Evolutionary conservation across 495 filamentous ascomycete genomes (phyloP).

Genomic region (Xylaria nigripes): DNA sequence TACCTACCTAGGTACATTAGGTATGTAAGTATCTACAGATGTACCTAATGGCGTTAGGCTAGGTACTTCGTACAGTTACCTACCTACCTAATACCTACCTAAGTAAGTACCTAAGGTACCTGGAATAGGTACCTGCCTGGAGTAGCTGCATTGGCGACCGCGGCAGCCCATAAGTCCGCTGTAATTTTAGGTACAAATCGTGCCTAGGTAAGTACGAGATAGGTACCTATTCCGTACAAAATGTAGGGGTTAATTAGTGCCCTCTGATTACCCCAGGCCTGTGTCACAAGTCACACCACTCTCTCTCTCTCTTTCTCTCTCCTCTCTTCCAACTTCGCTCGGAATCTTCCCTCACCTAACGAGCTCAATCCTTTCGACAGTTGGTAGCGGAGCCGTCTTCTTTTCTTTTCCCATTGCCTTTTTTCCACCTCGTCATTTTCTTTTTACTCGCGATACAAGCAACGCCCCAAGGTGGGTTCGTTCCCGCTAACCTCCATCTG

Average conservation of each 20-base stretch:
- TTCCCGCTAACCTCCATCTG: neutral
- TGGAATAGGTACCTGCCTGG: no score
- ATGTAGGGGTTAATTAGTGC: neutral
- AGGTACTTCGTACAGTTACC: no score
- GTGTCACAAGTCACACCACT: neutral
- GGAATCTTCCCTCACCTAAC: conserved; percentile 1
- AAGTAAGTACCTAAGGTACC: no score
- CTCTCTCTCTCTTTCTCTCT: neutral
- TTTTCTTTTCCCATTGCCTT: conserved; percentile 9
- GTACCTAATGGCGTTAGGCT: no score
- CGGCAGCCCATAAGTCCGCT: no score
- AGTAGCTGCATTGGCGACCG: no score
- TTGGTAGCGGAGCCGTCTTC: neutral
- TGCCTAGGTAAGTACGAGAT: neutral
- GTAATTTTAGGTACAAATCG: no score
- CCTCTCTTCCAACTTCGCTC: neutral
- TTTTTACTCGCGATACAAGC: neutral
- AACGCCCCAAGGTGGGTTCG: neutral
- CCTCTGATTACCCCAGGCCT: neutral
- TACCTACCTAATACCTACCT: no score
- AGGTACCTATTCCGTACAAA: neutral
- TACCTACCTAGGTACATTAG: no score
- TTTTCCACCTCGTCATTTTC: neutral
- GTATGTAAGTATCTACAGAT: no score
- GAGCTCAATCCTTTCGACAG: neutral